Base-by-base conservation (phyloP, 2,329 filamentous ascomycete species). In the Pezicula radicicola region DNA sequence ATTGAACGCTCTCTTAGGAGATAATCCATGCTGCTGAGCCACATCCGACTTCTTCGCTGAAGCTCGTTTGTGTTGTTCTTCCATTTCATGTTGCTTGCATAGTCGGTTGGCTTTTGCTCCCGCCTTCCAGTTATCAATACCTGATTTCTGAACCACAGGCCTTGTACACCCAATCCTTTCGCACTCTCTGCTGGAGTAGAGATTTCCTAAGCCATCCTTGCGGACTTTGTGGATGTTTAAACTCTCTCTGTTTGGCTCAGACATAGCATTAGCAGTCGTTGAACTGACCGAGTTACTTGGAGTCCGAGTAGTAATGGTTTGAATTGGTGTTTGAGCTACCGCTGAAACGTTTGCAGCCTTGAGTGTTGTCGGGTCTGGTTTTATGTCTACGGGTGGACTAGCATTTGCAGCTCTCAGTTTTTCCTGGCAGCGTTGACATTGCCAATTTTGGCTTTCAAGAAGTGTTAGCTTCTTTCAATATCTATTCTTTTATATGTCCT, bases 1-100 rank as follows among this genome's bases (percentile, higher is more conserved):
- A 9, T 57, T 47, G 21, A 62, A 36, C 5, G 45, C 39, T n/a
- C 46, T 53, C 5, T 50, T 21, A 0, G 15, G 9, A 15, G 44
- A 28, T 9, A 42, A 19, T 2, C 39, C 37, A 27, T 27, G 19
- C 12, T 47, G 49, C 28, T 43, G 48, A 9, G 40, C 30, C 9
- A 47, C 28, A 37, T 18, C 45, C 4, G 13, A 45, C 21, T 28
- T 48, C 40, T 19, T 16, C 28, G 40, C 36, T 3, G 48, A 40
- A 25, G 44, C 47, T 10, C 35, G 36, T 18, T 49, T 48, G n/a
- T 51, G 18, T 25, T 21, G 45, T 28, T 51, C 39, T 16, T 50
- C 40, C 5, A 56, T 40, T 25, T 49, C 36, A 21, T 36, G 51
- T 13, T 40, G 45, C 27, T 30, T 45, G 35, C 39, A 36, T 5